Evolutionary conservation across 2,329 filamentous ascomycete species (phyloP), one percentile per base, ranked within the genome.

Genomic region (Curvularia verruculosa): DNA sequence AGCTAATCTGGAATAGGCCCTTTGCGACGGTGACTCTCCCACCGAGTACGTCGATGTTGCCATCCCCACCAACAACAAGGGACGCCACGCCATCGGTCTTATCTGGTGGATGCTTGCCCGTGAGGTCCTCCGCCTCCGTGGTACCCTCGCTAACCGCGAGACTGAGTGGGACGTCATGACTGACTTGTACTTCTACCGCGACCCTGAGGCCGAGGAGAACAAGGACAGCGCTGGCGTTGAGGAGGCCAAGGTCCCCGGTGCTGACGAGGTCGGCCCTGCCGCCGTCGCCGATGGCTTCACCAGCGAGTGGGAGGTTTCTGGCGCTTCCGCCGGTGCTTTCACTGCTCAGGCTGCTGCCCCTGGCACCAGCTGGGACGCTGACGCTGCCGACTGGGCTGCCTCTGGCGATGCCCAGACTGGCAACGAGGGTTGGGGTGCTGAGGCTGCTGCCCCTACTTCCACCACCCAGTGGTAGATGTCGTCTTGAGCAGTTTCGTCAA

Each of bases 11-110:
- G 12, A 13, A n/a, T 34, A 55, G 73, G 95, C 92, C 77, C 93
- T 99, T 74, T 95, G 91, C 86, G 95, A 99, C 84, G 97, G 94
- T 79, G 95, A 99, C 87, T 98, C 95, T 63, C 95, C 95, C 77
- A 98, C 95, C 82, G 94, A 99, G 85, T 99, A 94, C 85, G 95
- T 99, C 80, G 95, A 99, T 79, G 92, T 98, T 82, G 95, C 95
- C 82, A 99, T 99, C 84, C 95, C 95, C 78, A 97, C 95, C 85
- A 99, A 99, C 92, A 99, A 99, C 92, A 99, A 99, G 90, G 94
- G 93, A 86, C 94, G 95, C 80, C 93, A 98, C 85, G 89, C 96
- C 80, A 99, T 99, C 76, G 95, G 95, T 86, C 87, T 95, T 76
- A 82, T 99, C 85, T 99, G 95, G 95, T 99, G 95, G 95, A 89